phyloP scores from a whole-genome alignment of 2,329 filamentous ascomycete species.

The Cercospora citrullina region DNA sequence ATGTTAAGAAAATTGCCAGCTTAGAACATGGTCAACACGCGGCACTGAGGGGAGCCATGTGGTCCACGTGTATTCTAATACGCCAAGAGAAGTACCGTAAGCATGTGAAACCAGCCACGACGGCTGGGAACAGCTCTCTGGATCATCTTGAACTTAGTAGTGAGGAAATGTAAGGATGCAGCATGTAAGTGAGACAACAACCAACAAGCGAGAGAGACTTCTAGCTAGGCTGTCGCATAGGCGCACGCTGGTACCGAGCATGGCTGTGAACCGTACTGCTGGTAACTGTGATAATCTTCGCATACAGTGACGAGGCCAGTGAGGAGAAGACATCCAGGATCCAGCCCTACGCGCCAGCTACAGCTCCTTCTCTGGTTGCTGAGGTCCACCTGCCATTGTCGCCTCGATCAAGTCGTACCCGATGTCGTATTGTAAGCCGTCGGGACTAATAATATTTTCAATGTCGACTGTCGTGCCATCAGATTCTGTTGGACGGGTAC shows the following conservation, averaged over 20 bases:
- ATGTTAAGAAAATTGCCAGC: neutral
- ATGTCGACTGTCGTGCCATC: constrained; percentile 13
- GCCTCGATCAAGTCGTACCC: constrained; percentile 24
- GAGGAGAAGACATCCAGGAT: neutral
- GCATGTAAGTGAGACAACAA: neutral
- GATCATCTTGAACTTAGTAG: neutral
- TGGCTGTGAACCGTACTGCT: neutral
- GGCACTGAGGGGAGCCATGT: neutral
- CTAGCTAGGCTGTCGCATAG: neutral
- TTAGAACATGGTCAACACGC: neutral
- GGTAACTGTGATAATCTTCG: neutral
- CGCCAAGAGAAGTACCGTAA: neutral
- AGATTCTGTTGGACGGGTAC: neutral
- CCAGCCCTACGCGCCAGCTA: neutral
- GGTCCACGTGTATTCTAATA: neutral
- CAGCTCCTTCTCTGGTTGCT: constrained; percentile 1
- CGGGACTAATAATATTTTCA: constrained; percentile 16
- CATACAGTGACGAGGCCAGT: neutral
- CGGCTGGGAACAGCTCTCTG: neutral
- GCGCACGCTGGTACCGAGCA: neutral
- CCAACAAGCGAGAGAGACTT: neutral
- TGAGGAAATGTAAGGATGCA: neutral
- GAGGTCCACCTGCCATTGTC: constrained; percentile 16
- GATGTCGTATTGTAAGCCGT: constrained; percentile 25
- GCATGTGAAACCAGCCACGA: neutral